Base-by-base conservation (phyloP, 2,329 filamentous ascomycete genomes). In the Lachnellula occidentalis region DNA sequence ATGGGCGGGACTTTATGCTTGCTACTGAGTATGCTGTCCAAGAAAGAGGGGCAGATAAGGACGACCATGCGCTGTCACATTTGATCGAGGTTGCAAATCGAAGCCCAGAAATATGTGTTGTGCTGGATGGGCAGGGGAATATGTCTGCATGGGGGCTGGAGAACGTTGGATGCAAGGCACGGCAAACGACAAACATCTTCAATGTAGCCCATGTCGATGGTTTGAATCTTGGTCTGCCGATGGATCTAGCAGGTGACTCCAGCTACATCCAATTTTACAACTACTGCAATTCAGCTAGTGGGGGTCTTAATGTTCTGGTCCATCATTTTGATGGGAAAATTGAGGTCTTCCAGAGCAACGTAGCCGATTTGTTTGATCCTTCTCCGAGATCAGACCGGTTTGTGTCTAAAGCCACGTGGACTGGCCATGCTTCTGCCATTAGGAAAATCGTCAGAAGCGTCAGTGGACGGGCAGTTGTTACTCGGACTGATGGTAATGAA, bases 61-160 rank as follows among this genome's bases (percentile, higher is more conserved):
- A 80, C 54, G 84, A 87, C 56, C 80, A 89, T 58, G 87, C 88
- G 5, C 75, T 96, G 49, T 86, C 94, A 62, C 90, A 95, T 67
- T 75, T 97, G 5, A 87, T 95, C 43, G 87, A 91, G 61, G 80
- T 96, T 62, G 90, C 90, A 9, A 94, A 92, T 58, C 86, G 86
- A 50, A 88, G 81, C 53, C 90, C 92, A 0, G 94, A 99, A 68
- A 82, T 99, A 2, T 94, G 91, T 61, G 78, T 97, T 22, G 84
- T 92, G 8, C 76, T 96, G 47, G 90, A 97, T 70, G 85, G 86
- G n/a, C 76, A 79, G 47, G 92, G 92, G 1, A 85, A 86, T 61
- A 90, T 97, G 87, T 91, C 89, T 41, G 90, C 90, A 0, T 96
- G 92, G 89, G 92, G 90, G 0, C 73, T 99, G 53, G 92, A 97